These are phyloP conservation scores for Telfairia occidentalis DNA, from an alignment of 331 rosid species.

Conservation along the genomic window DNA sequence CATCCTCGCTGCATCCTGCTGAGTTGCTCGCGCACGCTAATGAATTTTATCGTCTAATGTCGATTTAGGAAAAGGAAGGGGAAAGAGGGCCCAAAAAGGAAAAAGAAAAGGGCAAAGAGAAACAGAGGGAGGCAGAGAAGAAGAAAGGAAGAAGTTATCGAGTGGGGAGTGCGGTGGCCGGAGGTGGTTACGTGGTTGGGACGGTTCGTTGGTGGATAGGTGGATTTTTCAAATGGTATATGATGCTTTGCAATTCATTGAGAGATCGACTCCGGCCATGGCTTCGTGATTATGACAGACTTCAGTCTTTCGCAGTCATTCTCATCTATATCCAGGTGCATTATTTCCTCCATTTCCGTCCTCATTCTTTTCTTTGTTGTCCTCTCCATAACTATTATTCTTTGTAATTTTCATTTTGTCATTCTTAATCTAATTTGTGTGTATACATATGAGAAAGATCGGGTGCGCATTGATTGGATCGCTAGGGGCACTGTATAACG, in stretches of 20 bases:
- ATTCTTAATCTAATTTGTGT: not conserved
- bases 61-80: not conserved
- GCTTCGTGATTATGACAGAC: slow-evolving; percentile 84
- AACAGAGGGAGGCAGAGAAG: not conserved
- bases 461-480: slow-evolving; percentile 92
- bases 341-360: not conserved
- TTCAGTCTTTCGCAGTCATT: slow-evolving; percentile 63
- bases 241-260: slow-evolving; percentile 68
- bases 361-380: not conserved
- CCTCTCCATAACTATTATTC: not conserved
- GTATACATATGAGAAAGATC: slow-evolving; percentile 30
- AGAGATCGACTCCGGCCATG: slow-evolving; percentile 74
- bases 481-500: slow-evolving; percentile 82
- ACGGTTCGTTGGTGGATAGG: not conserved
- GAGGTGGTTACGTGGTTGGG: not conserved
- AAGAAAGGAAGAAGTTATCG: not conserved
- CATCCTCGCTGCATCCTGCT: not conserved
- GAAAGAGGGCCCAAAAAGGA: not conserved
- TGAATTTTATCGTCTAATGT: not conserved
- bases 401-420: not conserved
- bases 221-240: slow-evolving; percentile 25
- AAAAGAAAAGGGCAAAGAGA: not conserved
- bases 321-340: slow-evolving; percentile 87
- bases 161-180: not conserved
- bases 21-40: not conserved